Evolutionary conservation across 768 basidiomycete species (phyloP).

Genomic region (Auricularia sp.): DNA sequence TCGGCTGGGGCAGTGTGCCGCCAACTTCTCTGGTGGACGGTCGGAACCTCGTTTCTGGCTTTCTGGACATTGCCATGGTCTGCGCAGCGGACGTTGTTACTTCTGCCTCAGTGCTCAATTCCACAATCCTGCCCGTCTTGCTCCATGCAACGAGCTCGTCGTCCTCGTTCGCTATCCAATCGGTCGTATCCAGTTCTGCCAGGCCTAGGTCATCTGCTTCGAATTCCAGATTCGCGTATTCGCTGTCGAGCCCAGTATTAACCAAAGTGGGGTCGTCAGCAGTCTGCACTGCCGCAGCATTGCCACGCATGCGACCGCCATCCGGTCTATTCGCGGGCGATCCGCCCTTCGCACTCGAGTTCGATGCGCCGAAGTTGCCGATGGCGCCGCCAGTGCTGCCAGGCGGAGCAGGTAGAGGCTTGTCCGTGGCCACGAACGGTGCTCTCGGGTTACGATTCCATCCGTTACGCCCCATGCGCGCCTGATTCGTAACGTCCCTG

Average conservation of each 20-base stretch:
- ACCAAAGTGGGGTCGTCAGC: neutral
- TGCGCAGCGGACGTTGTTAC: neutral
- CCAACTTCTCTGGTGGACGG: neutral
- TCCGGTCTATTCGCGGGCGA: neutral
- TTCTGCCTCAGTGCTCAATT: neutral
- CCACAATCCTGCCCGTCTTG: neutral
- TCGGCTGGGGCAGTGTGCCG: neutral
- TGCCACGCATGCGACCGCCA: neutral
- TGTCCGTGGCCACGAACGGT: no score
- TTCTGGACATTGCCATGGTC: neutral
- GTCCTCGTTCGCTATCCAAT: neutral
- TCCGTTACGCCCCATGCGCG: no score
- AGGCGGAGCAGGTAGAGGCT: no score
- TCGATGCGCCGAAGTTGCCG: no score
- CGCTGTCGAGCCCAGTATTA: neutral
- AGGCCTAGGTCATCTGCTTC: neutral
- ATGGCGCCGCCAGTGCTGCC: no score
- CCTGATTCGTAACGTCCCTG: no score
- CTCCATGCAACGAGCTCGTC: neutral
- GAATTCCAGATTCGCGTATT: neutral
- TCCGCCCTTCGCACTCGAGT: no score
- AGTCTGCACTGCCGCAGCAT: neutral
- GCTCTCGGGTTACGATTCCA: no score
- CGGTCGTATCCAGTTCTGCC: neutral
- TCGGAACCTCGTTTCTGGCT: neutral